Evolutionary conservation across 78 protist species (phyloP).

Genomic region (Capsaspora owczarzaki): DNA sequence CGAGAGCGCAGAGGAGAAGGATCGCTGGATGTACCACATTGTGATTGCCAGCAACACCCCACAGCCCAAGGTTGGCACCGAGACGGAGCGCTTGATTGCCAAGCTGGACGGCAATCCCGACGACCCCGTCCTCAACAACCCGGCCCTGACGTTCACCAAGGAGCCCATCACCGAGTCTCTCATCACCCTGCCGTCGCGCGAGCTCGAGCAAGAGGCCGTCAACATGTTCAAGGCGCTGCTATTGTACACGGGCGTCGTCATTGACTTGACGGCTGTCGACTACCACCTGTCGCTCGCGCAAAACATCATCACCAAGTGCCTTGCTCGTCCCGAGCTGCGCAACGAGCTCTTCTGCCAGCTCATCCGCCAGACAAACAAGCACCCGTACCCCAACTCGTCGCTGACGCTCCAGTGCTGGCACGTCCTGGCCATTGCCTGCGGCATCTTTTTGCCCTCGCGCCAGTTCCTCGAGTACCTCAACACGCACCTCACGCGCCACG

Average conservation of each 20-base stretch:
- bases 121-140: not conserved
- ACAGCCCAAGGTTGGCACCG: not conserved
- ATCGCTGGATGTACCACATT: constrained; percentile 4
- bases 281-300: not conserved
- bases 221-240: not conserved
- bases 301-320: not conserved
- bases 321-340: not conserved
- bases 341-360: constrained; percentile 3
- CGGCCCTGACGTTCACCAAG: not conserved
- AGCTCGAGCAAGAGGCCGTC: not conserved
- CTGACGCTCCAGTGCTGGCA: not conserved
- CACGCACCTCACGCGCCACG: not conserved
- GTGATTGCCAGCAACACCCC: not conserved
- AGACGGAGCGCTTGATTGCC: not conserved
- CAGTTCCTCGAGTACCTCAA: not conserved
- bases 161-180: not conserved
- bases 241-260: not conserved
- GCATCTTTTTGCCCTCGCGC: not conserved
- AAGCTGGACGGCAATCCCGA: not conserved
- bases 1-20: not conserved
- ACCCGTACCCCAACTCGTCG: not conserved
- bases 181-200: not conserved
- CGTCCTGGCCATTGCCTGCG: not conserved
- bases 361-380: not conserved
- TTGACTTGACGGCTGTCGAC: not conserved